Evolutionary conservation across 2,329 filamentous ascomycete genomes (phyloP), one percentile per base, ranked within the genome.

Genomic region (Pyricularia pennisetigena): DNA sequence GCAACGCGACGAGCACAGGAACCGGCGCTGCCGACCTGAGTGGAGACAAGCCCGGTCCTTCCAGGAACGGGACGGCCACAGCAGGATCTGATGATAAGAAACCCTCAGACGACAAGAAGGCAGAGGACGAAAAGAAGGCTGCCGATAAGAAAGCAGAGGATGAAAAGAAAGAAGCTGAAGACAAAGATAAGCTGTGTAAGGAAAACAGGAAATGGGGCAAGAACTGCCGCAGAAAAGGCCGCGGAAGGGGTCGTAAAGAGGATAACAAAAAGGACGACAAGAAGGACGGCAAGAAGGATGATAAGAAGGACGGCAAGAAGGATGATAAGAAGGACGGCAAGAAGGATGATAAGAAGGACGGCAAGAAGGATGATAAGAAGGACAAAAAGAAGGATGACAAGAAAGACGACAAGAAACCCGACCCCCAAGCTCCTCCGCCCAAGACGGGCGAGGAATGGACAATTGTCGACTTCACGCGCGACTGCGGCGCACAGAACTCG

Each of bases 391-490:
- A 61, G 3, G 24, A 61, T 1, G 12, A 24, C 4, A 26, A 61
- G n/a, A 16, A 26, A 2, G 24, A 61, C 9, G 57, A 61, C 57
- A 61, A 61, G 57, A 61, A 61, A 61, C 57, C 57, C n/a, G 57
- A 61, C 57, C 49, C 16, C 26, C 66, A 9, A 30, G 66, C 68
- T 71, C 68, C 68, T 64, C 65, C 69, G 41, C 54, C 35, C 63
- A 49, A 69, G 67, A 62, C 68, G n/a, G 28, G 49, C 54, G 20
- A 54, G 68, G 29, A 89, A 69, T 83, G 80, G 82, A 81, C 78
- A 69, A 79, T 83, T 70, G 72, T 78, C 70, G 68, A 72, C 71
- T 70, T 81, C 68, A 75, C 75, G 70, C 82, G 81, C 71, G 71
- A 72, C 69, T 83, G 82, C 78, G 76, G 77, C 72, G 12, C 69